These are phyloP conservation scores for Termitomyces sp. DNA, from an alignment of 768 basidiomycete genomes.

Conservation along the genomic window DNA sequence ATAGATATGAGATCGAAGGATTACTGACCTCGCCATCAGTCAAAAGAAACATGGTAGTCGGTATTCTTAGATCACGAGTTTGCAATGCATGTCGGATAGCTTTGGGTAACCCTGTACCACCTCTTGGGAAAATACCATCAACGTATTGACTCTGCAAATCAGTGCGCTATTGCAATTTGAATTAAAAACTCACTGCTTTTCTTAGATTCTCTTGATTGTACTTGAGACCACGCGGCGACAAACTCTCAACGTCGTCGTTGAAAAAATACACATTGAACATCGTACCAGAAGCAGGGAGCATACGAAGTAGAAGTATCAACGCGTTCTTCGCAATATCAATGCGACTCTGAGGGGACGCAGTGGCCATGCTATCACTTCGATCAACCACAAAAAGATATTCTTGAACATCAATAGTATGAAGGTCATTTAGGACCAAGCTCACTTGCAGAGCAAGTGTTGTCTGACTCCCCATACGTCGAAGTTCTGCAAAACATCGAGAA, in stretches of 20 bases:
- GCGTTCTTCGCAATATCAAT: slow-evolving; percentile 45
- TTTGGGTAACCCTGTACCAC: slow-evolving; percentile 45
- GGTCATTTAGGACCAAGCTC: slow-evolving; percentile 45
- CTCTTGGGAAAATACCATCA: slow-evolving; percentile 33
- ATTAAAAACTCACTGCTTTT: slow-evolving; percentile 28
- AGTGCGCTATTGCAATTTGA: background rate
- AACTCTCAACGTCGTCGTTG: slow-evolving; percentile 19
- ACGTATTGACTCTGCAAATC: slow-evolving; percentile 31
- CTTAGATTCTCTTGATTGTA: slow-evolving; percentile 27
- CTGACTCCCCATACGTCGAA: slow-evolving; percentile 19
- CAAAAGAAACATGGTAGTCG: slow-evolving; percentile 49
- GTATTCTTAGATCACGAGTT: slow-evolving; percentile 24
- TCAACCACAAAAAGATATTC: slow-evolving; percentile 62
- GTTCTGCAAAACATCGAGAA: slow-evolving; percentile 53
- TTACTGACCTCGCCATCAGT: slow-evolving; percentile 49
- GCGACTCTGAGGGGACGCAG: slow-evolving; percentile 9
- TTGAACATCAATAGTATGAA: slow-evolving; percentile 35
- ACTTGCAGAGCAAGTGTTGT: slow-evolving; percentile 44
- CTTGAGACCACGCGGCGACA: slow-evolving; percentile 31
- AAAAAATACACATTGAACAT: slow-evolving; percentile 57
- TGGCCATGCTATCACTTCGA: slow-evolving; percentile 48
- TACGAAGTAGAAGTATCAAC: slow-evolving; percentile 38
- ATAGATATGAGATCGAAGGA: background rate
- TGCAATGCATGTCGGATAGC: slow-evolving; percentile 37
- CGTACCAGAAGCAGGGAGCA: slow-evolving; percentile 37